phyloP scores from a whole-genome alignment of 2,329 filamentous ascomycete species.

The Cladophialophora carrionii region DNA sequence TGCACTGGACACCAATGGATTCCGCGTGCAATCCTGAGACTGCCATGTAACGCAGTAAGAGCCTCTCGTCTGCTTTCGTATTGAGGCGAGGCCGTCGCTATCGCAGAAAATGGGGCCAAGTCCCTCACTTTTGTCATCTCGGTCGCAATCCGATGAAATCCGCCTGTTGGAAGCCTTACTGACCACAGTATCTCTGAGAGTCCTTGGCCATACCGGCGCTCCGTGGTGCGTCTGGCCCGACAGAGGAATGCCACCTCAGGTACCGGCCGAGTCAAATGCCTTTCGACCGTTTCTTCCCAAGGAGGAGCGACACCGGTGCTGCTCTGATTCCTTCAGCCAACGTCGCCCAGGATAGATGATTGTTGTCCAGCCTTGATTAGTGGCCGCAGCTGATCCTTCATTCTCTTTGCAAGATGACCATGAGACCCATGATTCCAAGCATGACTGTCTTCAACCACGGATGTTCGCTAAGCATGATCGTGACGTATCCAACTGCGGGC shows the following conservation, averaged over 20 bases:
- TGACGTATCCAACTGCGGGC: constrained; percentile 95
- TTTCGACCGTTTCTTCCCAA: background rate
- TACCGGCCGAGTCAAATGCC: background rate
- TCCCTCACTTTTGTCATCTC: background rate
- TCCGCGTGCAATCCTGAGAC: background rate
- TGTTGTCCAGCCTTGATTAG: background rate
- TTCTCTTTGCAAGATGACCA: constrained; percentile 91
- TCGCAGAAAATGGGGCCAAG: background rate
- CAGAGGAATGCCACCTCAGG: background rate
- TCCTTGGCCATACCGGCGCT: background rate
- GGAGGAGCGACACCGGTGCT: background rate
- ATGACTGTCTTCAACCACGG: constrained; percentile 97
- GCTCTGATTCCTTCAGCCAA: constrained; percentile 7
- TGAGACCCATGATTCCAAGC: constrained; percentile 90
- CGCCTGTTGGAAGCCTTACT: background rate
- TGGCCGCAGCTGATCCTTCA: constrained; percentile 47
- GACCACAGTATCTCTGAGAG: background rate
- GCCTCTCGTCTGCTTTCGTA: constrained; percentile 1
- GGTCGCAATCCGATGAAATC: background rate
- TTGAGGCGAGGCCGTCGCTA: background rate
- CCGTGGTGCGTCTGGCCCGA: background rate
- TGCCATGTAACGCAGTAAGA: background rate
- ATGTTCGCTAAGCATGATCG: constrained; percentile 91
- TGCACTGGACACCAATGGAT: background rate
- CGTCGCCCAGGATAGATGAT: background rate